These are phyloP conservation scores for Nepenthes gracilis DNA, from an alignment of 148 eudicot genomes.

Conservation along the genomic window DNA sequence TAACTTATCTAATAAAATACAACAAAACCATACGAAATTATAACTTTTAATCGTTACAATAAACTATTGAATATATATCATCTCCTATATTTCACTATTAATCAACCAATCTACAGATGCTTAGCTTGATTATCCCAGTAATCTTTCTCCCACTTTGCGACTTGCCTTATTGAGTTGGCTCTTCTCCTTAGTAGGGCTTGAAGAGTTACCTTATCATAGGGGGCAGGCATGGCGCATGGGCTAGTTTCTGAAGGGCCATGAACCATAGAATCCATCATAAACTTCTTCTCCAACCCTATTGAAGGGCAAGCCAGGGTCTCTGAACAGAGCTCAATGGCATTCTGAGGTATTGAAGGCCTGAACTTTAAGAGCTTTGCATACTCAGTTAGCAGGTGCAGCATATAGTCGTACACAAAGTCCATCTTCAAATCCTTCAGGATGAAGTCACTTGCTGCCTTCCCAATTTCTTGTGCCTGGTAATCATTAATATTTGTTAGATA, in stretches of 20 bases:
- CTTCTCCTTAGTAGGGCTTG: slow-evolving; percentile 18
- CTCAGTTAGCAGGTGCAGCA: slow-evolving; percentile 66
- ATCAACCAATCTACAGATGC: no score
- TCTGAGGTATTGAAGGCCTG: slow-evolving; percentile 44
- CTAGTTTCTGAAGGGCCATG: slow-evolving; percentile 29
- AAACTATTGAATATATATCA: no score
- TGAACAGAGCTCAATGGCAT: slow-evolving; percentile 64
- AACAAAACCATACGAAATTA: no score
- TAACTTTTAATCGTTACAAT: no score
- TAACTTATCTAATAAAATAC: no score
- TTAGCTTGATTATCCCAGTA: not conserved
- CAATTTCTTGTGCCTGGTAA: slow-evolving; percentile 62
- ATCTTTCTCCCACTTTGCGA: slow-evolving; percentile 42
- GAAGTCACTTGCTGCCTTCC: slow-evolving; percentile 45
- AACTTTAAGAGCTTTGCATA: slow-evolving; percentile 60
- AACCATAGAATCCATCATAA: slow-evolving; percentile 54
- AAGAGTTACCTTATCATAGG: slow-evolving; percentile 25
- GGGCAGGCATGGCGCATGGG: slow-evolving; percentile 69
- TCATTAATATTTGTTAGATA: not conserved
- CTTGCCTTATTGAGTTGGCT: slow-evolving; percentile 25
- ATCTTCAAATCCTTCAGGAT: slow-evolving; percentile 49
- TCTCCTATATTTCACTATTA: no score
- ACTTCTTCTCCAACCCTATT: slow-evolving; percentile 34
- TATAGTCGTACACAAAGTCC: slow-evolving; percentile 79
- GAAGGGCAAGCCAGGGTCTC: slow-evolving; percentile 61